Evolutionary conservation across 73 alveolate genomes (phyloP).

Genomic region (Uronychia binucleata): DNA sequence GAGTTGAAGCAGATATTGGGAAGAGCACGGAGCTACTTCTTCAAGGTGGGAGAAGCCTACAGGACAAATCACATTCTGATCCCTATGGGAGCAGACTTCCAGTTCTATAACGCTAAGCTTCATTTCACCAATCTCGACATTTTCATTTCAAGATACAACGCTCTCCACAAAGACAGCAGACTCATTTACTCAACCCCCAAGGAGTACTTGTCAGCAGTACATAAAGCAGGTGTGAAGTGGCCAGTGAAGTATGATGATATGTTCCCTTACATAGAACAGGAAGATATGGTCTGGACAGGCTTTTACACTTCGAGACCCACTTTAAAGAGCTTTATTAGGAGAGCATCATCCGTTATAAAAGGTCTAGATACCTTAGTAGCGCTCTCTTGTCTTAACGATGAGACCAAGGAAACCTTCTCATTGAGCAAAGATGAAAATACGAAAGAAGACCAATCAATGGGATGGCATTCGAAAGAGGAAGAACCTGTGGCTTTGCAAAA

Average conservation of each 20-base stretch:
- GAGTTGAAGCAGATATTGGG: conserved; percentile 34
- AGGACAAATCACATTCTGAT: conserved; percentile 66
- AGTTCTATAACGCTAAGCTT: conserved; percentile 67
- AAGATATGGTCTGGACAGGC: conserved; percentile 92
- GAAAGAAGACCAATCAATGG: too few species aligned
- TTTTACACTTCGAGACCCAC: conserved; percentile 92
- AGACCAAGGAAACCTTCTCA: too few species aligned
- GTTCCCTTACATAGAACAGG: conserved; percentile 83
- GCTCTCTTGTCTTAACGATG: too few species aligned
- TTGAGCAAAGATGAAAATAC: too few species aligned
- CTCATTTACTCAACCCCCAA: conserved; percentile 76
- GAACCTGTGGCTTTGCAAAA: conserved; percentile 36
- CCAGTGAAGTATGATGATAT: conserved; percentile 76
- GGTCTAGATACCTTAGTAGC: too few species aligned
- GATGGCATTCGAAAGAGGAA: conserved; percentile 32
- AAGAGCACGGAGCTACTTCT: conserved; percentile 27
- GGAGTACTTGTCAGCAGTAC: conserved; percentile 53
- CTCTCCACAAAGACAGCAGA: conserved; percentile 17
- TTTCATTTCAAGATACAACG: conserved; percentile 56
- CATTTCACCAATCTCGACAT: conserved; percentile 68
- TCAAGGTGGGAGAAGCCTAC: conserved; percentile 19
- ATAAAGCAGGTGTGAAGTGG: conserved; percentile 49
- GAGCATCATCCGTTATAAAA: conserved; percentile 38
- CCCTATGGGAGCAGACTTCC: conserved; percentile 84
- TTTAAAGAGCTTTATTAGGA: conserved; percentile 82